Evolutionary conservation across 495 filamentous ascomycete species (phyloP).

Genomic region (Saxophila tyrrhenica): DNA sequence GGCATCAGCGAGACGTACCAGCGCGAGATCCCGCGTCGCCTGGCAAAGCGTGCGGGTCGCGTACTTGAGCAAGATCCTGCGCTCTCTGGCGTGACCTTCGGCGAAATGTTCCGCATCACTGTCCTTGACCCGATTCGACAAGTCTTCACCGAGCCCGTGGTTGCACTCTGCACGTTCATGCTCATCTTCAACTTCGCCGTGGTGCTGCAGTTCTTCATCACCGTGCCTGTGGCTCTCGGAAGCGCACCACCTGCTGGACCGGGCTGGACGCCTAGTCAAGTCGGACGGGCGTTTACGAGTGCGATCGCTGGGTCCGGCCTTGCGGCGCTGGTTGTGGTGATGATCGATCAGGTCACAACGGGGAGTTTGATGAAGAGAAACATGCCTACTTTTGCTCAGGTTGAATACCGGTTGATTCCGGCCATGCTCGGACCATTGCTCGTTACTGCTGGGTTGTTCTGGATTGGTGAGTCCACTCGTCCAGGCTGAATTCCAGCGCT

Average conservation of each 20-base stretch:
- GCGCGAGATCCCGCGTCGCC: constrained; percentile 31
- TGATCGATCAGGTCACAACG: constrained; percentile 19
- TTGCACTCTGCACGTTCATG: constrained; percentile 24
- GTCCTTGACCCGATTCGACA: constrained; percentile 29
- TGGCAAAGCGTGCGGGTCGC: constrained; percentile 22
- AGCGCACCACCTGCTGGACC: constrained; percentile 20
- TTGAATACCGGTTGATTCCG: constrained; percentile 24
- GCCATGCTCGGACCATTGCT: constrained; percentile 19
- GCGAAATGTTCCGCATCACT: constrained; percentile 29
- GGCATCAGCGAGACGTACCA: constrained; percentile 34
- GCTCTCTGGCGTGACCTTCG: constrained; percentile 21
- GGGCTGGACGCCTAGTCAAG: constrained; percentile 27
- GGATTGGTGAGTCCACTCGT: constrained; percentile 23
- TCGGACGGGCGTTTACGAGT: constrained; percentile 31
- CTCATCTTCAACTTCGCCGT: constrained; percentile 32
- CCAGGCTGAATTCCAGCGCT: no score
- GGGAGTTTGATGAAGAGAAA: constrained; percentile 7
- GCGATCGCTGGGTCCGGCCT: constrained; percentile 17
- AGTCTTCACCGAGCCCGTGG: constrained; percentile 32
- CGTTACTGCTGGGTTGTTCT: constrained; percentile 21
- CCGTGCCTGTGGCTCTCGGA: constrained; percentile 30
- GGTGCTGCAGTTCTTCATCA: constrained; percentile 34
- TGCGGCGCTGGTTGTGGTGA: constrained; percentile 16
- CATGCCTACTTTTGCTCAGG: background rate
- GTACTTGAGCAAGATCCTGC: constrained; percentile 16